phyloP scores from a whole-genome alignment of 2,329 filamentous ascomycete genomes.

The Sarocladium kiliense region DNA sequence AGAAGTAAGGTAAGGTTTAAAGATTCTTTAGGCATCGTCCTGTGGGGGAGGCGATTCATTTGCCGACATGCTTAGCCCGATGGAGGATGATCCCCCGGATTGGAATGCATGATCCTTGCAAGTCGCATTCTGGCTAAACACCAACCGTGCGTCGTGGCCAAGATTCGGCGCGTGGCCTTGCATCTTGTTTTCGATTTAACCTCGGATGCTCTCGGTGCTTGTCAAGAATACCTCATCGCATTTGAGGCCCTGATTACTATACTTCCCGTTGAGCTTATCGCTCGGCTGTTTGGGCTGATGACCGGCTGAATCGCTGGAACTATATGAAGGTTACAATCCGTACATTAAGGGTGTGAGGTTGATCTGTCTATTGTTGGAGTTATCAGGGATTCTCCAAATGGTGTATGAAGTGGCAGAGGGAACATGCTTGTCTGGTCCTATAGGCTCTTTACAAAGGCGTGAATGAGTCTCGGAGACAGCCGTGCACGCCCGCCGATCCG shows the following conservation, averaged over 20 bases:
- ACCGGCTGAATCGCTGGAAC: slow-evolving; percentile 5
- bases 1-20: slow-evolving; percentile 1
- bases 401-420: not conserved
- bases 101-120: slow-evolving; percentile 3
- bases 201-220: not conserved
- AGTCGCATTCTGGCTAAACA: slow-evolving; percentile 7
- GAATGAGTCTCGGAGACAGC: not conserved
- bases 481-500: not conserved
- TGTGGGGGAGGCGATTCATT: not conserved
- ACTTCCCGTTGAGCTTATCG: slow-evolving; percentile 6
- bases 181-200: not conserved
- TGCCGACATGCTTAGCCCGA: slow-evolving; percentile 4
- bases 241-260: not conserved
- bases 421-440: no score
- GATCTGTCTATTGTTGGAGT: not conserved
- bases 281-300: slow-evolving; percentile 6
- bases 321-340: not conserved
- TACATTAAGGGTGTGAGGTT: not conserved
- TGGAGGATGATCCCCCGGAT: slow-evolving; percentile 9
- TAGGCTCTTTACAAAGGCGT: no score
- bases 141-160: not conserved
- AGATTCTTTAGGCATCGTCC: not conserved
- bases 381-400: slow-evolving; percentile 6
- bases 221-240: not conserved
- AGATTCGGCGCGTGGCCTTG: not conserved